Conservation (phyloP, 257 asterid species). For the Nicotiana benthamiana region DNA sequence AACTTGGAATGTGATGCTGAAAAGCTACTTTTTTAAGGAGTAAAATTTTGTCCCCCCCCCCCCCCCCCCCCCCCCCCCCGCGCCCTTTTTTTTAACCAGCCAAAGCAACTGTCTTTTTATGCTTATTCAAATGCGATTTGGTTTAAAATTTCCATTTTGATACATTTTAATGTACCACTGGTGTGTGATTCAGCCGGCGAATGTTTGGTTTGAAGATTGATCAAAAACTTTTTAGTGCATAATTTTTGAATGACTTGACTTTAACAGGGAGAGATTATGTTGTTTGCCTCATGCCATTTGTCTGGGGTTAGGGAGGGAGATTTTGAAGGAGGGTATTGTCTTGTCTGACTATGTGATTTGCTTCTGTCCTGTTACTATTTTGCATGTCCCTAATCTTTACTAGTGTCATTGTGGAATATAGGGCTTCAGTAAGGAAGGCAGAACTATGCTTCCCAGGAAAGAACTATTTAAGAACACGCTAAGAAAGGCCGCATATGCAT, state of each 20-base stretch:
- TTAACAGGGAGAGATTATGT: not conserved
- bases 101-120: not conserved
- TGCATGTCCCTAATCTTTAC: not conserved
- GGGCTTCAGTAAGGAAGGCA: conserved; percentile 80
- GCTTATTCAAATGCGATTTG: not conserved
- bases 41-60: too few species aligned
- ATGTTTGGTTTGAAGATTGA: not conserved
- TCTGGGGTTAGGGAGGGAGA: not conserved
- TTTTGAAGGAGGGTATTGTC: not conserved
- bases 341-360: not conserved
- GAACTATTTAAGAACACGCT: conserved; percentile 89
- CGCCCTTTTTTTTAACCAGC: too few species aligned
- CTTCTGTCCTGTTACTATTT: not conserved
- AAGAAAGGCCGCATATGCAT: conserved; percentile 83
- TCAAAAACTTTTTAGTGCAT: not conserved
- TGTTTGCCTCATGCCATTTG: not conserved
- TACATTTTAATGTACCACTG: not conserved
- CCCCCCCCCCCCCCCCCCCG: too few species aligned
- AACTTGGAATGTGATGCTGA: not conserved
- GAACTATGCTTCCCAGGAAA: conserved; percentile 74
- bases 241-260: not conserved
- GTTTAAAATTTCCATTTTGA: not conserved
- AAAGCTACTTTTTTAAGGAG: not conserved
- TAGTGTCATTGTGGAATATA: conserved; percentile 17
- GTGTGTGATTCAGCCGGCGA: not conserved